Conservation (phyloP, 345 rosid species). For the Corymbia maculata region DNA sequence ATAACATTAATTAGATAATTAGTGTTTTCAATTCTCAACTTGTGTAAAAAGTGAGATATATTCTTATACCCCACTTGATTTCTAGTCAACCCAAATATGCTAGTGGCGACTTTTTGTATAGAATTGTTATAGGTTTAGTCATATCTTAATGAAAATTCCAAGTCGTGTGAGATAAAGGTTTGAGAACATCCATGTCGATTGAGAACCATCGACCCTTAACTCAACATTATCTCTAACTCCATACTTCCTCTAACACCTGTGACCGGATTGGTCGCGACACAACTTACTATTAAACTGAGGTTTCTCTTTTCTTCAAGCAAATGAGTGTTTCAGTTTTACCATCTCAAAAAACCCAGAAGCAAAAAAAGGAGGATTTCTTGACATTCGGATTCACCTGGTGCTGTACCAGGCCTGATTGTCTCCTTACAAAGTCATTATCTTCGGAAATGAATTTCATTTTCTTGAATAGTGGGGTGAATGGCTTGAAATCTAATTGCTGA, state of each 20-base stretch:
- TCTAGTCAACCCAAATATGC: not conserved
- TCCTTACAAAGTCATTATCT: not conserved
- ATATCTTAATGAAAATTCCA: no score
- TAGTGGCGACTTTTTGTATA: not conserved
- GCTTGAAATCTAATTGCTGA: not conserved
- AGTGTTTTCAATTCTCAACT: not conserved
- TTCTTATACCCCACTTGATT: not conserved
- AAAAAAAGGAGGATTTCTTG: not conserved
- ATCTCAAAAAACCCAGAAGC: not conserved
- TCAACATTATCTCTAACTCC: not conserved
- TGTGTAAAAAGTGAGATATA: not conserved
- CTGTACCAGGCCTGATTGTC: not conserved
- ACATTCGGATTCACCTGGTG: not conserved
- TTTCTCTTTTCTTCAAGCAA: not conserved
- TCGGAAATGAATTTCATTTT: not conserved
- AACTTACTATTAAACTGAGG: not conserved
- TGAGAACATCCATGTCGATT: not conserved
- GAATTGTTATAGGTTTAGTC: no score
- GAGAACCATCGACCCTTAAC: not conserved
- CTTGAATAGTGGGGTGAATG: not conserved
- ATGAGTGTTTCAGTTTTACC: not conserved
- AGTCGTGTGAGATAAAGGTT: accelerated
- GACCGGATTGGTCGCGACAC: not conserved
- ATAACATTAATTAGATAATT: not conserved
- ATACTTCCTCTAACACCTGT: not conserved